phyloP scores from a whole-genome alignment of 768 basidiomycete genomes.

The Kwoniella shandongensis region DNA sequence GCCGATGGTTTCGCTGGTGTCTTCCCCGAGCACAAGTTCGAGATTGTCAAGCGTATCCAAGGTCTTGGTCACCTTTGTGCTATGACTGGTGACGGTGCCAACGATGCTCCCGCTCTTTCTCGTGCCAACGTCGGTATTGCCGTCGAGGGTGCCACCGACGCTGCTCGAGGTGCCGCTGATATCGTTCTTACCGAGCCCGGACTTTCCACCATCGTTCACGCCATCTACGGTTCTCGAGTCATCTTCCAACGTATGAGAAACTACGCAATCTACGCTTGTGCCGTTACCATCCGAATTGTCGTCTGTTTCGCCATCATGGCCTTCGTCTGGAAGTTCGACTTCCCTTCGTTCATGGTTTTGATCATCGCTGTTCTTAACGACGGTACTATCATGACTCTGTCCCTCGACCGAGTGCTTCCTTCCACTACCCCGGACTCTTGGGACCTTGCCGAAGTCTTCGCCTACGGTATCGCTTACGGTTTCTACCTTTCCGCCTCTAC shows the following conservation, averaged over 20 bases:
- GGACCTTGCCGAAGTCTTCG: slow-evolving; percentile 95
- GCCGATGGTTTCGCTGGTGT: slow-evolving; percentile 99
- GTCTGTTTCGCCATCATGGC: slow-evolving; percentile 94
- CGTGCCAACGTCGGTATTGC: slow-evolving; percentile 99
- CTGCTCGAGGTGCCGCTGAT: slow-evolving; percentile 96
- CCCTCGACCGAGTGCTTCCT: slow-evolving; percentile 89
- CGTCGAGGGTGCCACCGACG: slow-evolving; percentile 98
- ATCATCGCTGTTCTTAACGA: slow-evolving; percentile 96
- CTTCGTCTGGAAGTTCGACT: slow-evolving; percentile 94
- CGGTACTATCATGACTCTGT: slow-evolving; percentile 97
- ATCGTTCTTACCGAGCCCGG: slow-evolving; percentile 97
- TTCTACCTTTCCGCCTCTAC: slow-evolving; percentile 89
- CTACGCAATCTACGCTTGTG: slow-evolving; percentile 95
- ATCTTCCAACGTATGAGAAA: slow-evolving; percentile 99
- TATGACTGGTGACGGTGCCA: slow-evolving; percentile 99
- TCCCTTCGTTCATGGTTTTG: slow-evolving; percentile 99
- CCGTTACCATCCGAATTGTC: slow-evolving; percentile 97
- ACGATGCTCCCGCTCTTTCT: slow-evolving; percentile 95
- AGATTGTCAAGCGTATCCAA: slow-evolving; percentile 98
- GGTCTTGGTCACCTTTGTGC: slow-evolving; percentile 93
- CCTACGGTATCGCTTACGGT: slow-evolving; percentile 93
- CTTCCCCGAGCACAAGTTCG: slow-evolving; percentile 99
- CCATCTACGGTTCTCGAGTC: slow-evolving; percentile 95
- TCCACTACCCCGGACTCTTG: slow-evolving; percentile 90
- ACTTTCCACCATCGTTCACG: slow-evolving; percentile 98